Conservation (phyloP, 2,329 filamentous ascomycete species). For the Aspergillus neotritici region DNA sequence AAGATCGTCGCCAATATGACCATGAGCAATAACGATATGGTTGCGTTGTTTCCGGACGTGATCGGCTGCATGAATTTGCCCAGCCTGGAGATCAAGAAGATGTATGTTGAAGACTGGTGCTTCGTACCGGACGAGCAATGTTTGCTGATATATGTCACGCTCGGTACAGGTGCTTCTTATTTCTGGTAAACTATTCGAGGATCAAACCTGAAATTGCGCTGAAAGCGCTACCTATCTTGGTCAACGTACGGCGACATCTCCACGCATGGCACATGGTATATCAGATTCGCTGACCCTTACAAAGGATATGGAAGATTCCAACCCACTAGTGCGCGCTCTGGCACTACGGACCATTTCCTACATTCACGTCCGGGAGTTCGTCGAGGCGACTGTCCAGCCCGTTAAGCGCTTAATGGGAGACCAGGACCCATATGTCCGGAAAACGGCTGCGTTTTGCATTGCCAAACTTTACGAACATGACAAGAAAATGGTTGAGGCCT, state of each 20-base stretch:
- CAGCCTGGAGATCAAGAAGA: slow-evolving; percentile 98
- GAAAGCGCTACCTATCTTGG: slow-evolving; percentile 81
- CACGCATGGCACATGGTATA: no score
- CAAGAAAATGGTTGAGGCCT: slow-evolving; percentile 77
- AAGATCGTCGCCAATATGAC: slow-evolving; percentile 99
- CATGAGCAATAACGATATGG: slow-evolving; percentile 99
- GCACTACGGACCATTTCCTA: slow-evolving; percentile 95
- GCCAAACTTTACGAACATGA: slow-evolving; percentile 98
- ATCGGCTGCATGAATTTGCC: slow-evolving; percentile 92
- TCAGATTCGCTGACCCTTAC: slow-evolving; percentile 8
- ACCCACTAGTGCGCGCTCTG: slow-evolving; percentile 85
- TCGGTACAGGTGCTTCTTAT: slow-evolving; percentile 79
- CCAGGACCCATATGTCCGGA: slow-evolving; percentile 89
- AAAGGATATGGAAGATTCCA: slow-evolving; percentile 87
- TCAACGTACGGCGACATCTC: slow-evolving; percentile 55
- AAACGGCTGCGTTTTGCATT: slow-evolving; percentile 92
- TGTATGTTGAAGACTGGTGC: slow-evolving; percentile 51
- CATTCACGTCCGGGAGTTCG: slow-evolving; percentile 91
- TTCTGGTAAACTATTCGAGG: slow-evolving; percentile 92
- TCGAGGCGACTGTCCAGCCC: slow-evolving; percentile 80
- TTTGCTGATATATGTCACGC: neutral
- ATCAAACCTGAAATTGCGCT: slow-evolving; percentile 91
- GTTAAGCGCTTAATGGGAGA: slow-evolving; percentile 80
- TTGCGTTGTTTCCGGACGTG: slow-evolving; percentile 90
- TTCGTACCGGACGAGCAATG: neutral